These are phyloP conservation scores for Clitopilus passeckerianus DNA, from an alignment of 768 basidiomycete species.

Conservation along the genomic window DNA sequence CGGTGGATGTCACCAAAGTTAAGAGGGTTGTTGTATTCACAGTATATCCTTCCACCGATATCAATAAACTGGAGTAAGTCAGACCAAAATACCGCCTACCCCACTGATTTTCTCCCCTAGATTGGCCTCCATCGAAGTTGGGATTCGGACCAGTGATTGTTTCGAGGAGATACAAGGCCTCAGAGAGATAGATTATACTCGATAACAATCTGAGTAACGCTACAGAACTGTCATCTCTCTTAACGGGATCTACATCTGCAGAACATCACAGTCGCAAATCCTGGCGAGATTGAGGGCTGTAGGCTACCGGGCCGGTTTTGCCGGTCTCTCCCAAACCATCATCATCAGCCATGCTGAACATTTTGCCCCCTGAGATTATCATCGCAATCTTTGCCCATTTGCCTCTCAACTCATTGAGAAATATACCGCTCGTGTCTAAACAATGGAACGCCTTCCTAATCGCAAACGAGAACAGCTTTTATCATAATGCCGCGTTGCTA, in stretches of 20 bases:
- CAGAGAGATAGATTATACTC: background rate
- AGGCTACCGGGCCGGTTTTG: background rate
- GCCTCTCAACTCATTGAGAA: constrained; percentile 36
- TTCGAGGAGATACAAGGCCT: background rate
- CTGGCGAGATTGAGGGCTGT: too few relatives aligned
- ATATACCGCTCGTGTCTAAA: constrained; percentile 32
- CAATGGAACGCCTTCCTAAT: constrained; percentile 43
- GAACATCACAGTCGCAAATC: too few relatives aligned
- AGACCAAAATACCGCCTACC: background rate
- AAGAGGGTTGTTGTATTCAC: background rate
- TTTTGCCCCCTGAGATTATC: constrained; percentile 55
- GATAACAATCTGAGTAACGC: too few relatives aligned
- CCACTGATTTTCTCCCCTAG: background rate
- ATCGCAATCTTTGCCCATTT: constrained; percentile 47
- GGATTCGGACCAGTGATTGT: background rate
- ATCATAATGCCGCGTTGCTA: constrained; percentile 48
- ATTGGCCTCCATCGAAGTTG: background rate
- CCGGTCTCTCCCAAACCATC: background rate
- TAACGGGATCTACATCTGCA: too few relatives aligned
- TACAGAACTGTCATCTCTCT: too few relatives aligned
- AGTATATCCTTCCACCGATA: background rate
- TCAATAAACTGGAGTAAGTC: background rate
- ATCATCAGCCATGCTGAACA: constrained; percentile 24
- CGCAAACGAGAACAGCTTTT: constrained; percentile 46
- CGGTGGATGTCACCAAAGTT: background rate